phyloP scores from a whole-genome alignment of 2,329 filamentous ascomycete species.

The Metarhizium rileyi region DNA sequence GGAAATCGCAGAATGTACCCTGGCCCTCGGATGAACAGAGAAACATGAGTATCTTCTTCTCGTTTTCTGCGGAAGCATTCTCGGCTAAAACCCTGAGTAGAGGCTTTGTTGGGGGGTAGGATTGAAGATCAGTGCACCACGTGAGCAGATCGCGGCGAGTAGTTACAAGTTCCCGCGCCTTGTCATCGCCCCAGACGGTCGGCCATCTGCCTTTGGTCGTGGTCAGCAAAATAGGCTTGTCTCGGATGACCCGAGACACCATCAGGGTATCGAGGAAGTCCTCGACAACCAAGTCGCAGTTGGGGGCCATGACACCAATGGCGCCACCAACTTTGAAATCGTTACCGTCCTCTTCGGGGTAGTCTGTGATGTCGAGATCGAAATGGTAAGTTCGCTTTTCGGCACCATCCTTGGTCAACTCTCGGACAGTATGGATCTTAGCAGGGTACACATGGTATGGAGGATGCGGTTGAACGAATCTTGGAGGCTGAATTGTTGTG shows the following conservation, averaged over 20 bases:
- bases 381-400: constrained; percentile 98
- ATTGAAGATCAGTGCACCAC: constrained; percentile 93
- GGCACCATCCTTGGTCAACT: constrained; percentile 78
- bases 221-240: constrained; percentile 71
- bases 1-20: constrained; percentile 85
- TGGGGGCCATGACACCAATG: constrained; percentile 86
- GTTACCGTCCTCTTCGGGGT: constrained; percentile 71
- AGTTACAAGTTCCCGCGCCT: constrained; percentile 75
- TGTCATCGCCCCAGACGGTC: constrained; percentile 93
- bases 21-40: constrained; percentile 86
- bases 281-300: constrained; percentile 66
- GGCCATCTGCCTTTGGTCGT: constrained; percentile 84
- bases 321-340: constrained; percentile 97
- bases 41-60: constrained; percentile 81
- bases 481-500: constrained; percentile 63
- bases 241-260: constrained; percentile 71
- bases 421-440: constrained; percentile 73
- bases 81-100: constrained; percentile 81
- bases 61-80: constrained; percentile 66
- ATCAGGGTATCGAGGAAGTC: constrained; percentile 74
- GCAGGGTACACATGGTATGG: constrained; percentile 88
- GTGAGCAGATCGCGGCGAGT: constrained; percentile 86
- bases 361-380: constrained; percentile 91
- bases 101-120: constrained; percentile 80
- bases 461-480: constrained; percentile 87